Evolutionary conservation across 2,329 filamentous ascomycete genomes (phyloP), one percentile per base, ranked within the genome.

Genomic region (Pseudocercospora cruenta): DNA sequence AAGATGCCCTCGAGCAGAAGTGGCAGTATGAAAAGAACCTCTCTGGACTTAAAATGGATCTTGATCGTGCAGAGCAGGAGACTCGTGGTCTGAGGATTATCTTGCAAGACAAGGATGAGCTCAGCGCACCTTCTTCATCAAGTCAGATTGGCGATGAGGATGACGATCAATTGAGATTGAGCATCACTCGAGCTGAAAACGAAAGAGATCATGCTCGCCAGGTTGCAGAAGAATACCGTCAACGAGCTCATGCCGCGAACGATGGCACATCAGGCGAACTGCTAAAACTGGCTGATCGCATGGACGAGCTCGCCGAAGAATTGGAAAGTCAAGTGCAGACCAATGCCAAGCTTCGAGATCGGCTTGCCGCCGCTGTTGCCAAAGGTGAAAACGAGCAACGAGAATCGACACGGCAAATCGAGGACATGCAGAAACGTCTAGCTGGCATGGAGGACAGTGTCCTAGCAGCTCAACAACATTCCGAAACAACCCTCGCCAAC

Each of bases 1-100:
- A 99, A 73, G 94, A 98, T 70, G 94, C 94, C 16, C 86, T 98
- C 14, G 93, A 97, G 75, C 92, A 96, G 75, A 98, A 98, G 80
- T 98, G 92, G 90, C 91, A 96, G 76, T 94, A 94, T 68, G 94
- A 97, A 80, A 96, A 96, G 80, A 93, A 93, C 19, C 83, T 98
- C 1, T 86, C 88, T 60, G 93, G 94, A 63, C 82, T 98, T 64
- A 96, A 97, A 82, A 97, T 97, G 91, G 94, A 98, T 76, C 87
- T 99, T 49, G 95, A 98, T 79, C 91, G 94, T 68, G 94, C 95
- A 26, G 93, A 97, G 78, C 91, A 95, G 77, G 95, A 99, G 80
- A 96, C 96, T 31, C 84, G 87, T 47, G 91, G 91, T n/a, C 85
- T 99, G 47, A 89, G 92, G 51, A 86, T 83, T 33, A 83, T 98